Conservation (phyloP, 2,329 filamentous ascomycete species). For the Teratosphaeria gauchensis region DNA sequence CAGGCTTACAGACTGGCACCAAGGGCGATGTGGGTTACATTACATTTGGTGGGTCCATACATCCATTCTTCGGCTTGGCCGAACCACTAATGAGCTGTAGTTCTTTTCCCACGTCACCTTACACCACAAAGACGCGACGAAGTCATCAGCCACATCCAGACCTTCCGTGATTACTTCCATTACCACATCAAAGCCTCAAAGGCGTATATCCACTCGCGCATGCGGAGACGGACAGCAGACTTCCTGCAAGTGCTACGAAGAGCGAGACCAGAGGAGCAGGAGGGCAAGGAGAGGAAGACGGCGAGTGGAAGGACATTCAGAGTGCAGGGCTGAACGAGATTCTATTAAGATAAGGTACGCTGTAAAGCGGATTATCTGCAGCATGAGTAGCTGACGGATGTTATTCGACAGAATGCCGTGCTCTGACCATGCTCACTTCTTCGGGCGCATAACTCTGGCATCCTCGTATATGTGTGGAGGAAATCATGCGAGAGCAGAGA, state of each 20-base stretch:
- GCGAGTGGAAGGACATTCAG: conserved; percentile 90
- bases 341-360: neutral
- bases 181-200: conserved; percentile 99
- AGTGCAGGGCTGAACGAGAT: conserved; percentile 38
- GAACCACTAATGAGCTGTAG: conserved; percentile 36
- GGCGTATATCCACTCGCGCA: conserved; percentile 96
- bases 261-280: conserved; percentile 88
- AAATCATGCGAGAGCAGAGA: neutral
- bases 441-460: no score
- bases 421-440: no score
- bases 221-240: conserved; percentile 94
- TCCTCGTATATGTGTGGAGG: no score
- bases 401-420: neutral
- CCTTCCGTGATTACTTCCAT: conserved; percentile 99
- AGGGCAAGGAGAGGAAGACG: conserved; percentile 87
- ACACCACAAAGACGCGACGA: conserved; percentile 83
- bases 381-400: neutral
- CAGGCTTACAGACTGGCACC: conserved; percentile 66
- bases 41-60: conserved; percentile 67
- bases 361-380: neutral
- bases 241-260: conserved; percentile 98
- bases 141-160: conserved; percentile 98
- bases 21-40: conserved; percentile 92
- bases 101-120: conserved; percentile 91
- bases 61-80: neutral